phyloP scores from a whole-genome alignment of 176 grass and related monocot species.

The Echinochloa phyllopogon region DNA sequence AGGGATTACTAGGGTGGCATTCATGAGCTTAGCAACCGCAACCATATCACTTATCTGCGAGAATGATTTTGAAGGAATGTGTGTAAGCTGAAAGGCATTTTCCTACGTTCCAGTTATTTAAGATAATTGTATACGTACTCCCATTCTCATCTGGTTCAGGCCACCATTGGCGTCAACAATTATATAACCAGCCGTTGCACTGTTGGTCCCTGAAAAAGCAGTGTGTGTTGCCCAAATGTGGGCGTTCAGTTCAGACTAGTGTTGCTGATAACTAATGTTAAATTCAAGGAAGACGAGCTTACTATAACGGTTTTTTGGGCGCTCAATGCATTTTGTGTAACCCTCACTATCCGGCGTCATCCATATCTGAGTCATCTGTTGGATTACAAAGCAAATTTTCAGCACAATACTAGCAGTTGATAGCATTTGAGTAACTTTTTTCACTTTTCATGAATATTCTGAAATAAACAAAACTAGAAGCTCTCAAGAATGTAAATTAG shows the following conservation, averaged over 20 bases:
- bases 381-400: conserved; percentile 31
- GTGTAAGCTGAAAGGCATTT: conserved; percentile 25
- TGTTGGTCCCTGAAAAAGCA: conserved; percentile 49
- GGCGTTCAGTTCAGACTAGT: neutral
- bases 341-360: conserved; percentile 47
- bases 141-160: conserved; percentile 86
- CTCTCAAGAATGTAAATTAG: neutral
- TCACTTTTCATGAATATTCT: neutral
- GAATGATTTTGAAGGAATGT: conserved; percentile 27
- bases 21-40: conserved; percentile 83
- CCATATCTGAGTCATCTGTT: conserved; percentile 64
- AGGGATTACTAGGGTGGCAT: conserved; percentile 76
- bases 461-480: neutral
- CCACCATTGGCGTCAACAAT: conserved; percentile 77
- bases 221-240: neutral
- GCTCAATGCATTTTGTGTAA: conserved; percentile 63
- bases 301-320: conserved; percentile 55
- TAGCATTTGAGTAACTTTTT: neutral
- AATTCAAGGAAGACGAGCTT: conserved; percentile 28
- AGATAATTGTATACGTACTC: conserved; percentile 50
- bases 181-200: conserved; percentile 61
- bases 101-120: neutral
- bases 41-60: conserved; percentile 90
- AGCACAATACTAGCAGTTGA: conserved; percentile 15
- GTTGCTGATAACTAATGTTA: conserved; percentile 1